A percentile compares a stretch with the other conserved stretches of the same genome.
These are phyloP conservation scores for Samsoniella hepiali DNA, from an alignment of 2,329 filamentous ascomycete species.

Conservation along the genomic window DNA sequence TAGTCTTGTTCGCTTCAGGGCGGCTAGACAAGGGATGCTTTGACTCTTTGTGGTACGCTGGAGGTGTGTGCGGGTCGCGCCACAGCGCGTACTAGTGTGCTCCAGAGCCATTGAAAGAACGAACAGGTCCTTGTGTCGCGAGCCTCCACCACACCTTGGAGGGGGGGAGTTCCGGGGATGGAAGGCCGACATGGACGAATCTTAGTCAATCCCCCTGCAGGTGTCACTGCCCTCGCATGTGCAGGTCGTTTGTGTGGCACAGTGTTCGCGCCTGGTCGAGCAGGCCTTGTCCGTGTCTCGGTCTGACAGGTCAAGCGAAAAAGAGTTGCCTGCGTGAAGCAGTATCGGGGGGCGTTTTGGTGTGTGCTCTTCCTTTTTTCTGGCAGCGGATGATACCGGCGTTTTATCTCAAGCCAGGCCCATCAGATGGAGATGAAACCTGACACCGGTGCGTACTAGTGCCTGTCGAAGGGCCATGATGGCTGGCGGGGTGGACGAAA, in stretches of 20 bases:
- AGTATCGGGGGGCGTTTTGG: not conserved
- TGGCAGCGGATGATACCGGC: not conserved
- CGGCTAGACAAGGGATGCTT: no score
- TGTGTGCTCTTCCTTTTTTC: not conserved
- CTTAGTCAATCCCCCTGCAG: not conserved
- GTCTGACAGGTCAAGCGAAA: not conserved
- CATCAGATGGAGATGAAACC: constrained; percentile 13
- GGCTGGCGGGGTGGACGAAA: constrained; percentile 9
- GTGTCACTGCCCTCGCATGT: constrained; percentile 5
- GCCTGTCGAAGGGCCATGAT: not conserved
- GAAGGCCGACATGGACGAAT: not conserved
- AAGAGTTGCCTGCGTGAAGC: not conserved
- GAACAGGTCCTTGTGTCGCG: not conserved
- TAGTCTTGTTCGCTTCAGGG: no score
- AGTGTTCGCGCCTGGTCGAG: not conserved
- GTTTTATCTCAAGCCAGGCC: constrained; percentile 5
- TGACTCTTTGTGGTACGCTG: no score
- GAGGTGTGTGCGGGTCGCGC: not conserved
- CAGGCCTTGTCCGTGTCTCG: not conserved
- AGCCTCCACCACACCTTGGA: not conserved
- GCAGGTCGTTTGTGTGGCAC: not conserved
- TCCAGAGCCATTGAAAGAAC: not conserved
- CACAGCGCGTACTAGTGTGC: not conserved
- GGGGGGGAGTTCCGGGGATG: not conserved
- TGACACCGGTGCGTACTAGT: not conserved